Evolutionary conservation across 805 yeast genomes (phyloP).

Genomic region (Kuraishia capsulata): DNA sequence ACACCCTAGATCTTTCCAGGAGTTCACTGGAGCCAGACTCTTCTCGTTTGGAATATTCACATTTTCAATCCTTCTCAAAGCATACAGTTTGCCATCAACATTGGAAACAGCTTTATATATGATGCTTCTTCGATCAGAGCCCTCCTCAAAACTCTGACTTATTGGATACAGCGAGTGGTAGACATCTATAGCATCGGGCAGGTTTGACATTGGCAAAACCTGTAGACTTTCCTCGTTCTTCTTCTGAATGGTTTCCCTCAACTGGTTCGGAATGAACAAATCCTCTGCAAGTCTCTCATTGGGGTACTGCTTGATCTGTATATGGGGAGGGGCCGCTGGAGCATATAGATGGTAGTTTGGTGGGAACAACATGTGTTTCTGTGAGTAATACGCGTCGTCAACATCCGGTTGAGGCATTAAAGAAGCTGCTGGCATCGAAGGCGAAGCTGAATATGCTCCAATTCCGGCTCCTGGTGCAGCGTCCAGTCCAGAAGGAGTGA

Average conservation of each 20-base stretch:
- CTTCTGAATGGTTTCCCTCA: conserved; percentile 62
- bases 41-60: conserved; percentile 45
- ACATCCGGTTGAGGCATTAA: not conserved
- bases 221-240: conserved; percentile 79
- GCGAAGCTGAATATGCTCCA: conserved; percentile 5
- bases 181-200: conserved; percentile 72
- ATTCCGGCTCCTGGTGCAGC: conserved; percentile 3
- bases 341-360: conserved; percentile 84
- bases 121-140: conserved; percentile 30
- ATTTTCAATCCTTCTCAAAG: conserved; percentile 64
- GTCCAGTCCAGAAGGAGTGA: conserved; percentile 14
- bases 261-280: conserved; percentile 62
- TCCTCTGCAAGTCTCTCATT: conserved; percentile 64
- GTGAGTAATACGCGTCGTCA: conserved; percentile 2
- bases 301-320: conserved; percentile 48
- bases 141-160: conserved; percentile 39
- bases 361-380: conserved; percentile 31
- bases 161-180: conserved; percentile 84
- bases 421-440: not conserved
- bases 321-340: conserved; percentile 76
- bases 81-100: conserved; percentile 67
- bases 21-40: conserved; percentile 50
- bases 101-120: conserved; percentile 77
- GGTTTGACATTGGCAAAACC: conserved; percentile 40
- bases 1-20: conserved; percentile 51